phyloP scores from a whole-genome alignment of 192 early-diverging fungal genomes.

The Spizellomyces punctatus region DNA sequence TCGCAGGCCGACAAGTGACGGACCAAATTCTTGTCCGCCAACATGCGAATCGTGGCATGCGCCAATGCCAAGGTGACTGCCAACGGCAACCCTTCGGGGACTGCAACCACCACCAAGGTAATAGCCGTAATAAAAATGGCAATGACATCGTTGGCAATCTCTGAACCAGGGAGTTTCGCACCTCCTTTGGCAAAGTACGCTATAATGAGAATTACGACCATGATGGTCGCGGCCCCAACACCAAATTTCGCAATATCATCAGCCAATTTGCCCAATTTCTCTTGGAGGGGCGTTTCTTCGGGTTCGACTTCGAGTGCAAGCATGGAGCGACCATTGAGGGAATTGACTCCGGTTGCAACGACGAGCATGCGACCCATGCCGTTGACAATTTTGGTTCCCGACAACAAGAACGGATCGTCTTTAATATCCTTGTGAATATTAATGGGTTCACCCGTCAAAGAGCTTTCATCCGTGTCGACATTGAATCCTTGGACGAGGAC shows the following conservation, averaged over 20 bases:
- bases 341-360: slow-evolving; percentile 82
- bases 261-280: slow-evolving; percentile 85
- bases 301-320: slow-evolving; percentile 82
- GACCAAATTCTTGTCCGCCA: slow-evolving; percentile 97
- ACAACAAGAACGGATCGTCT: slow-evolving; percentile 86
- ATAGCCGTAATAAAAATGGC: slow-evolving; percentile 86
- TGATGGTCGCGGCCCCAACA: slow-evolving; percentile 76
- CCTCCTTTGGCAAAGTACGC: slow-evolving; percentile 72
- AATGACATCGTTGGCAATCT: slow-evolving; percentile 30
- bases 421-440: slow-evolving; percentile 71
- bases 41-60: slow-evolving; percentile 91
- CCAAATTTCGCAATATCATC: slow-evolving; percentile 94
- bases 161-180: background rate
- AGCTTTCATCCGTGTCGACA: slow-evolving; percentile 84
- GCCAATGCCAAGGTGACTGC: slow-evolving; percentile 96
- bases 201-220: slow-evolving; percentile 87
- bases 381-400: slow-evolving; percentile 89
- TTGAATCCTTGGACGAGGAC: slow-evolving; percentile 79
- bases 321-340: slow-evolving; percentile 87
- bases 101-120: slow-evolving; percentile 95
- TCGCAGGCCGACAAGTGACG: slow-evolving; percentile 95
- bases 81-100: slow-evolving; percentile 96
- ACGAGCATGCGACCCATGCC: slow-evolving; percentile 87
- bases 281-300: slow-evolving; percentile 91
- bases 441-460: slow-evolving; percentile 90